Base-by-base conservation (phyloP, 345 rosid species). In the Populus simonii region DNA sequence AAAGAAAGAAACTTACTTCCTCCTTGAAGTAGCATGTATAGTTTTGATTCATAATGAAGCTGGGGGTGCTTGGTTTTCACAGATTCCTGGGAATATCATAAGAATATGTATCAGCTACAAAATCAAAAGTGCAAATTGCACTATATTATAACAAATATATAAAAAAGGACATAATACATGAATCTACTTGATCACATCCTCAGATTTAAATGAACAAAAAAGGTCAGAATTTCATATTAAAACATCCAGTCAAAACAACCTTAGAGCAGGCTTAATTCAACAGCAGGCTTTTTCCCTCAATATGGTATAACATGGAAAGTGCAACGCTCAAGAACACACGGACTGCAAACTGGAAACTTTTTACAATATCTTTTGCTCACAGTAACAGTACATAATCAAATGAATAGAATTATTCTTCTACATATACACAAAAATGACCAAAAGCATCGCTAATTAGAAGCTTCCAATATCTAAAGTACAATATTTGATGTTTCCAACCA, bases 11-110 rank as follows among this genome's bases (percentile, higher is more conserved):
- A 80, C 90, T 86, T 80, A 91, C 97, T 91, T 86, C 95, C 95
- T 86, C 97, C 97, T 89, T 90, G 93, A 78, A 92, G 89, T 85
- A 91, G 93, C 93, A 91, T 85, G 77, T 92, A 92, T 72, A 92
- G 82, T 83, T 92, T 91, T 1, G 95, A 92, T 80, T 92, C 97
- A 73, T 92, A 92, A 51, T 91, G 93, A 79, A 92, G 97, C 78
- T 92, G 97, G 7, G 97, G 97, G 77, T 92, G 95, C 90, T 87
- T 92, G 66, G 97, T 90, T 86, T 90, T 91, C 62, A 85, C 92
- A 84, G 90, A 79, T 85, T 92, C 97, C 97, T 92, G 51, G 78
- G 23, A n/a, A 41, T 65, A 49, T 35, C 51, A 66, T 29, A 38
- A 74, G 67, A 78, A 25, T 38, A 61, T 22, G 74, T 27, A 22